Base-by-base conservation (phyloP, 2,329 filamentous ascomycete species). In the Podosphaera fusca region DNA sequence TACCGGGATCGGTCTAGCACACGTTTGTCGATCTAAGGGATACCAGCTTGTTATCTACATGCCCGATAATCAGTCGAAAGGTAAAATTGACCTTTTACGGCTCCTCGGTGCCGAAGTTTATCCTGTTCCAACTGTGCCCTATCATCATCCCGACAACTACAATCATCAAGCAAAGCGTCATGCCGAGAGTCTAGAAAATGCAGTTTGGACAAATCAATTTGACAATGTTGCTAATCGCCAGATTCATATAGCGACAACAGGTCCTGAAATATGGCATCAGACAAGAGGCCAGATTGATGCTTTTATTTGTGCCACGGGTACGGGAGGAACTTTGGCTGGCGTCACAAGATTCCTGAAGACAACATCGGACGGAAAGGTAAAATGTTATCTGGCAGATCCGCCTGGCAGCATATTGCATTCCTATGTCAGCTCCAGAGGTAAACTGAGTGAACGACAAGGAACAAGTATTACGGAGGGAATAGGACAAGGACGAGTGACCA, bases 11-110 rank as follows among this genome's bases (percentile, higher is more conserved):
- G 92, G 92, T 1, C 84, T 98, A 49, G 92, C 92, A 29, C 92
- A 96, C 72, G 92, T 98, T 58, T 96, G 92, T 73, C 81, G 90
- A 59, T 86, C 84, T 42, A 84, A 84, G 65, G 92, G 90, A 46
- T 96, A 98, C 77, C 84, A 84, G 69, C 81, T 95, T 55, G 89
- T 96, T 67, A 98, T 98, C 69, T 98, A 96, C 80, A 96, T 98
- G 92, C 92, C 92, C 65, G 85, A 98, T 75, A 96, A 90, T 54
- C 92, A 96, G 73, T 94, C 89, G 29, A 90, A 95, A 72, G 92
- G 89, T 69, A 98, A 98, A 75, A 86, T 98, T 68, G 92, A 96
- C 70, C 77, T 98, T 56, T 75, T 98, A 61, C 79, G 90, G 7
- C 75, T 96, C 40, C 78, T 98, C 8, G 92, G 92, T 62, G 92